phyloP scores from a whole-genome alignment of 495 filamentous ascomycete genomes.

The Mytilinidion resinicola region DNA sequence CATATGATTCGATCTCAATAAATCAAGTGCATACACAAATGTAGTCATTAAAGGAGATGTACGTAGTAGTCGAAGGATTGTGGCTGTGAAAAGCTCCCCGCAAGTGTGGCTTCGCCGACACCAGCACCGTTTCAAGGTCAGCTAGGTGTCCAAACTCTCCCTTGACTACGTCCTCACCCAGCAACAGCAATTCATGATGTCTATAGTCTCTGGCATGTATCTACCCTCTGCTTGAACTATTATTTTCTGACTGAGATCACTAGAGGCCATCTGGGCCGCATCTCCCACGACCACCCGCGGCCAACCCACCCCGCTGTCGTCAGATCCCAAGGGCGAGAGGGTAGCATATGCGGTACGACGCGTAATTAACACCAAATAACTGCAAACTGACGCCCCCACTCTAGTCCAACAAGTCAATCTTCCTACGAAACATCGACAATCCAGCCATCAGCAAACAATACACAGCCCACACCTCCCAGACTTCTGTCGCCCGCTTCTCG shows the following conservation, averaged over 20 bases:
- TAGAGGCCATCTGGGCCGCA: constrained; percentile 68
- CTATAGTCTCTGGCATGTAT: background rate
- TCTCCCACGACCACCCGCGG: constrained; percentile 78
- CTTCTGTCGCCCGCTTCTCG: constrained; percentile 89
- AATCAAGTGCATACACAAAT: too few species aligned
- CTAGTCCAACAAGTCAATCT: constrained; percentile 92
- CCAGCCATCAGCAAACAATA: constrained; percentile 80
- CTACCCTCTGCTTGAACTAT: background rate
- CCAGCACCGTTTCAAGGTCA: too few species aligned
- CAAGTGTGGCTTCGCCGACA: too few species aligned
- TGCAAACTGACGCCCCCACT: background rate
- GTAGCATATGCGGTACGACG: constrained; percentile 82
- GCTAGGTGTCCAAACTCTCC: too few species aligned
- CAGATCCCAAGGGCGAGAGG: constrained; percentile 84
- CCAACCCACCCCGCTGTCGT: constrained; percentile 81
- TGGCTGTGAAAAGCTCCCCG: too few species aligned
- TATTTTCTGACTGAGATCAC: background rate
- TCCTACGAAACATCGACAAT: constrained; percentile 85
- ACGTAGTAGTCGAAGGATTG: too few species aligned
- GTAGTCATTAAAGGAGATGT: too few species aligned
- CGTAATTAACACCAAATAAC: background rate
- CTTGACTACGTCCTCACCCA: too few species aligned
- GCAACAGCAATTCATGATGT: background rate
- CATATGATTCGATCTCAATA: too few species aligned
- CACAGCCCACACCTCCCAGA: constrained; percentile 76